phyloP scores from a whole-genome alignment of 495 filamentous ascomycete species.

The Daldinia loculata region DNA sequence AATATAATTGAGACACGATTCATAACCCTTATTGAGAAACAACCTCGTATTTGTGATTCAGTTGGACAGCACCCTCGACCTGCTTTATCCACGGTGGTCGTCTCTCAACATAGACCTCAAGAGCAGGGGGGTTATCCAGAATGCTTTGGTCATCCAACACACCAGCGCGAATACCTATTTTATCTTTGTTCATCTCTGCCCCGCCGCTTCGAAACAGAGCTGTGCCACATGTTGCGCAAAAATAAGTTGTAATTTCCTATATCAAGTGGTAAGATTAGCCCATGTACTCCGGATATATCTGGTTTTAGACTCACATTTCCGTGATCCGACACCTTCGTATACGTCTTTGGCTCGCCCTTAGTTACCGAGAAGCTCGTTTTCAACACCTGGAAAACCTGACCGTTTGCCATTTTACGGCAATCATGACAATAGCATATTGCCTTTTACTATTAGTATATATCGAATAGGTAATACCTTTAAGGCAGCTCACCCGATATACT shows the following conservation, averaged over 20 bases:
- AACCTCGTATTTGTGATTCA: constrained; percentile 16
- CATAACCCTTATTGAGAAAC: not conserved
- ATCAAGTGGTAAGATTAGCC: not conserved
- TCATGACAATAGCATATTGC: constrained; percentile 24
- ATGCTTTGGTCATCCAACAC: constrained; percentile 22
- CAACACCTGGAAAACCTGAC: constrained; percentile 9
- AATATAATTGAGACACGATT: not conserved
- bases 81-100: constrained; percentile 20
- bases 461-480: not conserved
- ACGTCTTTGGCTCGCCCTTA: constrained; percentile 14
- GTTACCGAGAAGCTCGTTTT: constrained; percentile 12
- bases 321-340: constrained; percentile 19
- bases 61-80: constrained; percentile 20
- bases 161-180: constrained; percentile 14
- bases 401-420: constrained; percentile 14
- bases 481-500: not conserved
- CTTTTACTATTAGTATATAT: constrained; percentile 1
- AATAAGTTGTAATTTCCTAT: constrained; percentile 17
- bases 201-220: constrained; percentile 10
- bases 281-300: not conserved
- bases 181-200: not conserved
- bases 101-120: constrained; percentile 24
- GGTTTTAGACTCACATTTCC: constrained; percentile 9
- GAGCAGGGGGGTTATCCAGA: constrained; percentile 2
- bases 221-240: constrained; percentile 16